A percentile compares a stretch with the other conserved stretches of the same genome.
Evolutionary conservation across 495 filamentous ascomycete species (phyloP).

Genomic region (Aspergillus leporis): DNA sequence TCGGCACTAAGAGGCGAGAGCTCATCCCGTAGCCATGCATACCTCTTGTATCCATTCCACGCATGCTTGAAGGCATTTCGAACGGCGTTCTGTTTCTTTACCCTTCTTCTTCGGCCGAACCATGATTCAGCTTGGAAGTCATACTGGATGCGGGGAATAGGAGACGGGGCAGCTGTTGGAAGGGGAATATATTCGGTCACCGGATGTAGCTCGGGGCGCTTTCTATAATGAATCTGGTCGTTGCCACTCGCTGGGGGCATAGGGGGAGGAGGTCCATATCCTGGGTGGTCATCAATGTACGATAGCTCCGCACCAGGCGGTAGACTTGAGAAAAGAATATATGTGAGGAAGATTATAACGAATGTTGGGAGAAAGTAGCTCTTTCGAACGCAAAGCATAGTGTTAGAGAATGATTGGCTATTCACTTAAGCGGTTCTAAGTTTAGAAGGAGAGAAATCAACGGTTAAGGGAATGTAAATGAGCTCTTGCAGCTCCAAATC

Average conservation of each 20-base stretch:
- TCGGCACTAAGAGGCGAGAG: constrained; percentile 63
- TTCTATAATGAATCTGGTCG: constrained; percentile 40
- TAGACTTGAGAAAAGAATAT: constrained; percentile 35
- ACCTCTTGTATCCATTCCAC: constrained; percentile 73
- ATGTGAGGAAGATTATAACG: constrained; percentile 29
- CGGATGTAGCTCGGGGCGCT: constrained; percentile 48
- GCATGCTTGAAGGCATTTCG: constrained; percentile 66
- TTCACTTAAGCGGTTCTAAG: background rate
- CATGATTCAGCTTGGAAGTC: constrained; percentile 49
- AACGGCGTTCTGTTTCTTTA: constrained; percentile 56
- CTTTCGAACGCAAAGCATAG: constrained; percentile 30
- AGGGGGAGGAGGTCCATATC: constrained; percentile 11
- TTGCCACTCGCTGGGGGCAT: constrained; percentile 16
- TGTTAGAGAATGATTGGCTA: constrained; percentile 5
- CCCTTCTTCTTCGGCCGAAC: constrained; percentile 34
- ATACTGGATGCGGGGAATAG: constrained; percentile 54
- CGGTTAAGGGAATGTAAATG: constrained; percentile 6
- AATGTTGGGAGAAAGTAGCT: constrained; percentile 29
- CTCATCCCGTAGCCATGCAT: constrained; percentile 82
- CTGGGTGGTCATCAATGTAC: constrained; percentile 10
- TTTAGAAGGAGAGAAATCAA: background rate
- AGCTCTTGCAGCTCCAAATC: background rate
- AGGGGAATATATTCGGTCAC: constrained; percentile 50
- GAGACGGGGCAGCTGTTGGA: constrained; percentile 39
- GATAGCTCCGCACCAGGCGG: constrained; percentile 27